A percentile compares a stretch with the other conserved stretches of the same genome.
Conservation (phyloP, 495 filamentous ascomycete genomes). For the Cudoniella acicularis region DNA sequence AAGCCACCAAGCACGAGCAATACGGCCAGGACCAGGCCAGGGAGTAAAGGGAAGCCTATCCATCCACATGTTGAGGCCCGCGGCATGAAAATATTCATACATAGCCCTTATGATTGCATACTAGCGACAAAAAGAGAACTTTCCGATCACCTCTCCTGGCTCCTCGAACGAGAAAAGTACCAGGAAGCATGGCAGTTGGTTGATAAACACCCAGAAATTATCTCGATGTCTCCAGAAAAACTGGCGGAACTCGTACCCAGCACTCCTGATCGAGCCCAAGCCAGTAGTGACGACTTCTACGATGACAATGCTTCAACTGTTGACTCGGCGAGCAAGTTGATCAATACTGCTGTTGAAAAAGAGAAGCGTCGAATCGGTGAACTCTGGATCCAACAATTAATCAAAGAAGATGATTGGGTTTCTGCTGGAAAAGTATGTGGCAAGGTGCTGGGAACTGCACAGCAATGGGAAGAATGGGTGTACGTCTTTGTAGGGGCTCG, state of each 20-base stretch:
- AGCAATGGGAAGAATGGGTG: constrained; percentile 92
- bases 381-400: constrained; percentile 82
- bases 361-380: constrained; percentile 93
- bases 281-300: constrained; percentile 71
- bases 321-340: constrained; percentile 41
- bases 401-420: constrained; percentile 68
- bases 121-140: constrained; percentile 81
- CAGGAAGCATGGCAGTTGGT: constrained; percentile 84
- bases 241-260: constrained; percentile 35
- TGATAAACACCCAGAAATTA: constrained; percentile 75
- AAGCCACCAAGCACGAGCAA: constrained; percentile 35
- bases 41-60: constrained; percentile 21
- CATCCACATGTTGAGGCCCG: constrained; percentile 51
- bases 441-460: constrained; percentile 72
- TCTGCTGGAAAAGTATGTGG: constrained; percentile 73
- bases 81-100: constrained; percentile 90
- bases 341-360: constrained; percentile 66
- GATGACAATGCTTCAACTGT: constrained; percentile 69
- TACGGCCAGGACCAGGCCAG: constrained; percentile 21
- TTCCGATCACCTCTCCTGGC: constrained; percentile 78
- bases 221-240: constrained; percentile 39
- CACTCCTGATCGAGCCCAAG: constrained; percentile 50
- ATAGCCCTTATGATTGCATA: constrained; percentile 93
- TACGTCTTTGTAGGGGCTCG: constrained; percentile 81
- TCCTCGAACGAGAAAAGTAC: constrained; percentile 73